phyloP scores from a whole-genome alignment of 1,284 basidiomycete genomes.

The Erythrobasidium hasegawianum region DNA sequence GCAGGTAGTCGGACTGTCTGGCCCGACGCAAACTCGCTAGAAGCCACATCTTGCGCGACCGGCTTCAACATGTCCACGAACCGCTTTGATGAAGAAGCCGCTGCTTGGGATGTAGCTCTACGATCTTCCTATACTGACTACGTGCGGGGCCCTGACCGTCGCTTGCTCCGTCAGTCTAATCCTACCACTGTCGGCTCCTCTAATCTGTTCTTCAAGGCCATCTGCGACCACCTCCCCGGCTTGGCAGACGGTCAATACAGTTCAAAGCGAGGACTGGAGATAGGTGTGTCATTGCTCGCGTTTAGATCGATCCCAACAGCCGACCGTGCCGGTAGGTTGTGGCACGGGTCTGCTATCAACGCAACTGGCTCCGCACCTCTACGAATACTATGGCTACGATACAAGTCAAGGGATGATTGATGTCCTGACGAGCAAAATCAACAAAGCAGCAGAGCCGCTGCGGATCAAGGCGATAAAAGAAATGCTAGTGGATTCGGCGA shows the following conservation, averaged over 20 bases:
- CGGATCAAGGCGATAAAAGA: constrained; percentile 1
- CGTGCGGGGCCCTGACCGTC: not conserved
- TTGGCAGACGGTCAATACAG: not conserved
- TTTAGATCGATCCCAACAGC: not conserved
- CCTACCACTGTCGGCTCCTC: not conserved
- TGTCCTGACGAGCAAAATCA: not conserved
- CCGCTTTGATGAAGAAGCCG: constrained; percentile 1
- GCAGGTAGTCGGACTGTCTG: no score
- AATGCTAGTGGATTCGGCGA: not conserved
- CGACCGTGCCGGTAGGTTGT: not conserved
- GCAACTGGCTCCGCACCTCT: not conserved
- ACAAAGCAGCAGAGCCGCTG: not conserved
- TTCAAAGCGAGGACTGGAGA: not conserved
- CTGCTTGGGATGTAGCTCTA: not conserved
- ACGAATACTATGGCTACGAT: constrained; percentile 2
- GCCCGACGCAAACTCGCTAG: no score
- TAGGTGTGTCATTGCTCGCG: not conserved
- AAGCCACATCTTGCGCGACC: no score
- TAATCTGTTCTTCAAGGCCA: not conserved
- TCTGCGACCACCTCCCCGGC: not conserved
- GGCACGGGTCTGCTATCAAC: not conserved
- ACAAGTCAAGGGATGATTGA: constrained; percentile 5
- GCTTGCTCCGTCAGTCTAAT: not conserved
- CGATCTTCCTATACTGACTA: not conserved
- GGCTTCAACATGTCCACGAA: not conserved